phyloP scores from a whole-genome alignment of 768 basidiomycete genomes.

The Lactarius sanguifluus region DNA sequence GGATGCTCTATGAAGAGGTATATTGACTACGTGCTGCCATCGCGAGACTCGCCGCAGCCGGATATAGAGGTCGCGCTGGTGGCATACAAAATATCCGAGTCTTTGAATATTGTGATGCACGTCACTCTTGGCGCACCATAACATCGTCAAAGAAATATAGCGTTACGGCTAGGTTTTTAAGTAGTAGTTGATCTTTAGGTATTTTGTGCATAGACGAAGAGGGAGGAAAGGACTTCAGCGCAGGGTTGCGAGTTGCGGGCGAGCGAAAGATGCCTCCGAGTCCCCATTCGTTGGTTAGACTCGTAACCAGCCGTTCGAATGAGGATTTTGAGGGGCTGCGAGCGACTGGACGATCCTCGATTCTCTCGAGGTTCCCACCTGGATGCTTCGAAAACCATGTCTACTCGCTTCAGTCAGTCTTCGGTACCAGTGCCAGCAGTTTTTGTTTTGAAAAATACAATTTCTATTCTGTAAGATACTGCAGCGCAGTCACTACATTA shows the following conservation, averaged over 20 bases:
- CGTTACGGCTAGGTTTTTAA: constrained; percentile 73
- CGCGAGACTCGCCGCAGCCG: too few species aligned
- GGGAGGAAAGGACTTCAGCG: constrained; percentile 5
- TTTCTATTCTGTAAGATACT: too few species aligned
- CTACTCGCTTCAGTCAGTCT: too few species aligned
- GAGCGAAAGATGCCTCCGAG: neutral
- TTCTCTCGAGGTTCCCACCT: too few species aligned
- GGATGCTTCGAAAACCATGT: too few species aligned
- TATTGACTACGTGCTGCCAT: constrained; percentile 42
- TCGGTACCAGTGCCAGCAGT: too few species aligned
- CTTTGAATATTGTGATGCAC: neutral
- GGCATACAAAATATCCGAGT: neutral
- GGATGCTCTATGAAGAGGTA: constrained; percentile 83
- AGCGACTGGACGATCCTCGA: too few species aligned
- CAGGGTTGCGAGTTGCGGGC: neutral
- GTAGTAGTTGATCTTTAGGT: constrained; percentile 35
- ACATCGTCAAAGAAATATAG: constrained; percentile 95
- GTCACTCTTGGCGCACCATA: constrained; percentile 49
- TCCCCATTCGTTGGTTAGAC: constrained; percentile 11
- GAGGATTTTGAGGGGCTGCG: too few species aligned
- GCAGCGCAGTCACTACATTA: too few species aligned
- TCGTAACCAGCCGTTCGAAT: too few species aligned
- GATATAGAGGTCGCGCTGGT: constrained; percentile 57
- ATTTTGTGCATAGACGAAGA: constrained; percentile 23
- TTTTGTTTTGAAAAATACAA: too few species aligned